A percentile compares a stretch with the other conserved stretches of the same genome.
These are phyloP conservation scores for Aspergillus mulundensis DNA, from an alignment of 495 filamentous ascomycete genomes.

Conservation along the genomic window DNA sequence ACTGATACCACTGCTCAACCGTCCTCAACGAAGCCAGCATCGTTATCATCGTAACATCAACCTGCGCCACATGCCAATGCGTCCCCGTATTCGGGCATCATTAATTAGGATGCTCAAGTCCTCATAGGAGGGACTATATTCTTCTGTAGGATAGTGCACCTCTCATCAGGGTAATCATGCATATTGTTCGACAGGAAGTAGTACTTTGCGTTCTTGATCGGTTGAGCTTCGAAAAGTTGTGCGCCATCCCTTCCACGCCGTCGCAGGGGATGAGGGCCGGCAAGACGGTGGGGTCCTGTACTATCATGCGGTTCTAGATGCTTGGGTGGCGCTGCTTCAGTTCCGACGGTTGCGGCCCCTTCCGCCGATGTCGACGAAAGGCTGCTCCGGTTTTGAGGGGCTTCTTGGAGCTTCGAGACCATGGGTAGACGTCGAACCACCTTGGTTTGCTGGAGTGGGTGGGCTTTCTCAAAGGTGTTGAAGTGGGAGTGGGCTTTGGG, in stretches of 20 bases:
- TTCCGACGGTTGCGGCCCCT: too few species aligned
- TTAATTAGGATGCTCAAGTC: neutral
- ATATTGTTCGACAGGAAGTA: neutral
- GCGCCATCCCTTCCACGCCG: neutral
- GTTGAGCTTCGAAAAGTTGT: neutral
- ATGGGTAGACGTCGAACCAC: neutral
- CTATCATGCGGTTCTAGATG: too few species aligned
- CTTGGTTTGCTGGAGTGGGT: neutral
- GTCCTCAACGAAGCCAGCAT: neutral
- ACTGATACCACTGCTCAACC: neutral
- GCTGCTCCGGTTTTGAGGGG: neutral
- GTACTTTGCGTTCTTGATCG: neutral
- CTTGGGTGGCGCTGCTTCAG: too few species aligned
- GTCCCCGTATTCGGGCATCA: neutral
- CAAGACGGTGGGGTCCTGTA: neutral
- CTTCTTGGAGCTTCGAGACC: neutral
- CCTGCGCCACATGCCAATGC: neutral
- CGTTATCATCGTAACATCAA: neutral
- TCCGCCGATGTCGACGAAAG: neutral
- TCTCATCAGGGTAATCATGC: too few species aligned
- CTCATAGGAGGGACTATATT: neutral
- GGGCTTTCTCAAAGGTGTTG: neutral
- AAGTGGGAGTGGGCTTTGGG: neutral
- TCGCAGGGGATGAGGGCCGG: neutral
- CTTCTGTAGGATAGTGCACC: neutral